A percentile compares a stretch with the other conserved stretches of the same genome.
Evolutionary conservation across 1,284 basidiomycete genomes (phyloP).

Genomic region (Boletus semigastroideus): DNA sequence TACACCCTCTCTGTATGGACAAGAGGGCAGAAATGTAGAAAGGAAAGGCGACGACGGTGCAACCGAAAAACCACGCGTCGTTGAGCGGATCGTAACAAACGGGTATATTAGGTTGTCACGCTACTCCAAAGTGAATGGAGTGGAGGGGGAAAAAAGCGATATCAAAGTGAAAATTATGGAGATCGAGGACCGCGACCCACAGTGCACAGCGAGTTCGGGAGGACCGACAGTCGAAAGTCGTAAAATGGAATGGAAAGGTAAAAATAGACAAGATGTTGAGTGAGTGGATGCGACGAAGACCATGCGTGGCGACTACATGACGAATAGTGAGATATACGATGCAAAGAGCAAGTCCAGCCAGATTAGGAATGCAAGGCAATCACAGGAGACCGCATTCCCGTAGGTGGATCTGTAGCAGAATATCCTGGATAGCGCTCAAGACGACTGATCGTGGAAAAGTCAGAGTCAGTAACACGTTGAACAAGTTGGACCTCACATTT

Average conservation of each 20-base stretch:
- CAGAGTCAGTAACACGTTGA: neutral
- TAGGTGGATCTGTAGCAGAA: slow-evolving; percentile 79
- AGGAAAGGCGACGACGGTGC: slow-evolving; percentile 10
- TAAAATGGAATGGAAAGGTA: slow-evolving; percentile 1
- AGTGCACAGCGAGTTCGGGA: neutral
- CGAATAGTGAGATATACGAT: slow-evolving; percentile 28
- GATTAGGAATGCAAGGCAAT: slow-evolving; percentile 6
- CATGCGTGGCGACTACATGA: slow-evolving; percentile 24
- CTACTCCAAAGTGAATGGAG: slow-evolving; percentile 15
- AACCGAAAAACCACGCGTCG: slow-evolving; percentile 18
- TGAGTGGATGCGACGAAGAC: slow-evolving; percentile 24
- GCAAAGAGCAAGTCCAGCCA: slow-evolving; percentile 11
- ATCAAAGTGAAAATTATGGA: slow-evolving; percentile 1
- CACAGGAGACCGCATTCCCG: slow-evolving; percentile 84
- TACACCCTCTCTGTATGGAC: neutral
- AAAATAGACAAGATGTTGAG: slow-evolving; percentile 25
- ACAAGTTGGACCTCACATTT: slow-evolving; percentile 57
- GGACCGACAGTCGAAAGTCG: neutral
- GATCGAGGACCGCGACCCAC: slow-evolving; percentile 12
- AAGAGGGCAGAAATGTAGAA: neutral
- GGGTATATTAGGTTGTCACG: slow-evolving; percentile 33
- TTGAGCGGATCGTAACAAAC: slow-evolving; percentile 35
- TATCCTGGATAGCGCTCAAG: slow-evolving; percentile 79
- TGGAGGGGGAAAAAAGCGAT: slow-evolving; percentile 1
- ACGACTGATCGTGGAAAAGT: slow-evolving; percentile 52